Evolutionary conservation across 768 basidiomycete species (phyloP), one percentile per base, ranked within the genome.

Genomic region (Lyophyllum atratum): DNA sequence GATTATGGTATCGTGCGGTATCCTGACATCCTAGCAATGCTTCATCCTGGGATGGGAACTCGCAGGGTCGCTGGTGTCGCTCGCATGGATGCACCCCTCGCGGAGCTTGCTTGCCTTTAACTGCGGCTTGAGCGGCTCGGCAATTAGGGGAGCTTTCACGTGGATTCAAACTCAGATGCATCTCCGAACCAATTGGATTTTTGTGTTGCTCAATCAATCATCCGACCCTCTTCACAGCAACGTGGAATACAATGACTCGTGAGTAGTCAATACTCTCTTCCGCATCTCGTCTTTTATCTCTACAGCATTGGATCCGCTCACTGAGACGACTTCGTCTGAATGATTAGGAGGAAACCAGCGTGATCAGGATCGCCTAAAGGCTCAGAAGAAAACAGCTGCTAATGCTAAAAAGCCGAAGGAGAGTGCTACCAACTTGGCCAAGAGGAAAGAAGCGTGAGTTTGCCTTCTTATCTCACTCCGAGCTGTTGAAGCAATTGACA

Each of bases 271-370:
- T 26, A 44, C 34, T 52, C 55, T 51, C 48, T 49, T 55, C 25
- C 47, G 42, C 50, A 39, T 56, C 40, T 49, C 44, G 44, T 14
- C 40, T 40, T 48, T 39, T 59, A 55, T 61, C 42, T 59, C 47
- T 28, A 62, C 56, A 53, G 49, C 49, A 49, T 49, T 65, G 47
- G 40, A 39, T 56, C 57, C 55, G 62, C 67, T 68, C 55, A 67
- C 68, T 64, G 46, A 56, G 56, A 42, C 51, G 48, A 22, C 58
- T 49, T 59, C 47, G 44, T 40, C 53, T 21, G 59, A 50, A 49
- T 56, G 60, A 64, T 33, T 64, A 92, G 91, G 91, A 66, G 91
- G 91, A 64, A 91, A 93, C 68, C 90, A 92, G 70, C 83, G 91
- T 51, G 91, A 93, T 7, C 79, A 74, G 71, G 91, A 88, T 70